A percentile compares a stretch with the other conserved stretches of the same genome.
Evolutionary conservation across 441 rosid species (phyloP).

Genomic region (Adansonia gregorii): DNA sequence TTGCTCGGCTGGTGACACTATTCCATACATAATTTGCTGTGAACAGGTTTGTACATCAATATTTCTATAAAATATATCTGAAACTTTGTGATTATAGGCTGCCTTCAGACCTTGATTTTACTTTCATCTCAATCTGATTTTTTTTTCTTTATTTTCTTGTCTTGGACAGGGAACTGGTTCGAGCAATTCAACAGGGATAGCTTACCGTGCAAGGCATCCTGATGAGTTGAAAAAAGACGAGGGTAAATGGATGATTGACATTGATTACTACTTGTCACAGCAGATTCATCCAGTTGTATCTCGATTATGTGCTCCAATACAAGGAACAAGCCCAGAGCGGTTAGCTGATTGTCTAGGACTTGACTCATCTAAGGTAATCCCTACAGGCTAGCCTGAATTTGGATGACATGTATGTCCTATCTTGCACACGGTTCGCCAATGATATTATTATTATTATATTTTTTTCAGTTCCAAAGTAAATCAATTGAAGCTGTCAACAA

Average conservation of each 20-base stretch:
- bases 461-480: conserved; percentile 69
- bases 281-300: conserved; percentile 99
- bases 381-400: conserved; percentile 26
- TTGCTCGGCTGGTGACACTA: conserved; percentile 85
- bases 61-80: conserved; percentile 11
- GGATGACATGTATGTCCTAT: not conserved
- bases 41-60: conserved; percentile 70
- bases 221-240: conserved; percentile 83
- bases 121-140: conserved; percentile 22
- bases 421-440: not conserved
- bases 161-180: conserved; percentile 61
- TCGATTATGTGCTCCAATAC: conserved; percentile 90
- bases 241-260: conserved; percentile 91
- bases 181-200: conserved; percentile 72
- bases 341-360: conserved; percentile 97
- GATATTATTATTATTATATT: conserved; percentile 21
- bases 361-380: conserved; percentile 87
- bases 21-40: conserved; percentile 89
- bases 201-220: conserved; percentile 96
- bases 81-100: not conserved
- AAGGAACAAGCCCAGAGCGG: conserved; percentile 94
- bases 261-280: conserved; percentile 91
- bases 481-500: conserved; percentile 49
- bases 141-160: conserved; percentile 20
- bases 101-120: conserved; percentile 17